phyloP scores from a whole-genome alignment of 306 rosid species.

The Quercus glauca region DNA sequence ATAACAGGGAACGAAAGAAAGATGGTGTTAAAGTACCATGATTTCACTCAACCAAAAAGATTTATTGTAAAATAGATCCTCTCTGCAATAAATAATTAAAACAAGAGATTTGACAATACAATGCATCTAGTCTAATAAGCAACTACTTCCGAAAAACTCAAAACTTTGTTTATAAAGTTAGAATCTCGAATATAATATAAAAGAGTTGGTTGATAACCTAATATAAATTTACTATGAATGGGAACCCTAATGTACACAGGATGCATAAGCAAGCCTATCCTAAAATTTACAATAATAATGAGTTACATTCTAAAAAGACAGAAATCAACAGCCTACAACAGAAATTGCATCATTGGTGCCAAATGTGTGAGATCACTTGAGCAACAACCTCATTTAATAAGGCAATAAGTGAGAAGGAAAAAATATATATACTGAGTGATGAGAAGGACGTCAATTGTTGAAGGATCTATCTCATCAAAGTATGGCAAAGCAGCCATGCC shows the following conservation, averaged over 20 bases:
- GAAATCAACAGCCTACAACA: too few relatives aligned
- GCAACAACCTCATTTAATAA: too few relatives aligned
- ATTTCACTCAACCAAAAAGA: neutral
- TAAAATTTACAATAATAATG: too few relatives aligned
- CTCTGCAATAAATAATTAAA: neutral
- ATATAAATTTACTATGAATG: too few relatives aligned
- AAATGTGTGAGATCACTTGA: too few relatives aligned
- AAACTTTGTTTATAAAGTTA: neutral
- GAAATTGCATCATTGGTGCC: too few relatives aligned
- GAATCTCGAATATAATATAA: neutral
- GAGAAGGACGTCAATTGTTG: slow-evolving; percentile 81
- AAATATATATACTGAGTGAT: slow-evolving; percentile 61
- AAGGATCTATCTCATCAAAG: slow-evolving; percentile 96
- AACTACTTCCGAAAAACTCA: neutral
- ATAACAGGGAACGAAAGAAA: neutral
- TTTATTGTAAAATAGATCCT: neutral
- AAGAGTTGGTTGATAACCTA: neutral
- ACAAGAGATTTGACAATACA: neutral
- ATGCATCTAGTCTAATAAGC: neutral
- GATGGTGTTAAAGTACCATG: neutral
- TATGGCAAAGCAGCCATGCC: slow-evolving; percentile 98
- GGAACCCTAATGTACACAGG: too few relatives aligned
- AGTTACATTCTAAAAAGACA: too few relatives aligned
- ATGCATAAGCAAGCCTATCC: too few relatives aligned
- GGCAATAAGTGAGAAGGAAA: too few relatives aligned